Evolutionary conservation across 1,284 basidiomycete species (phyloP), one percentile per base, ranked within the genome.

Genomic region (Ganoderma meredithae): DNA sequence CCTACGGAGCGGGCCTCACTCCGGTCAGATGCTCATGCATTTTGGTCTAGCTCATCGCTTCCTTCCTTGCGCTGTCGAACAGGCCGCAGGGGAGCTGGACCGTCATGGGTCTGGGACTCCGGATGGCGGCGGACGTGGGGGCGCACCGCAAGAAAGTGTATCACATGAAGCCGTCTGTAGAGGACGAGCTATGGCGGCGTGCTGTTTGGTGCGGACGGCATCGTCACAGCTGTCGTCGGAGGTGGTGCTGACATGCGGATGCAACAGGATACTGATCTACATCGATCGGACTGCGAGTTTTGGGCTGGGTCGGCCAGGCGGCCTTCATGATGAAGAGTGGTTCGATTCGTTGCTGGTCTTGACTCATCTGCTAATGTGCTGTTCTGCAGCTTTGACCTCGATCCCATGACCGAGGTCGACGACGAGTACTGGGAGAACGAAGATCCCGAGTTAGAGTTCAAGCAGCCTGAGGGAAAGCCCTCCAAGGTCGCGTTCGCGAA

Each of bases 381-480:
- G 22, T 58, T 41, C 15, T 41, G 53, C 60, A 88, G 87, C 74
- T 86, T 89, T 73, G 91, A 94, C 74, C 80, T 91, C 10, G 90
- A 91, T 52, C 83, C 87, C 31, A 91, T 91, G 0, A 78, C 88
- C 1, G 88, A 89, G 56, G 87, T 90, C 39, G 90, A 93, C 71
- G 93, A 94, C 75, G 91, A 92, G 73, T 90, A 86, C 73, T 93
- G 91, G 91, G 83, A 84, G 36, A 76, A 78, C 66, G 76, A 82
- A 0, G 82, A 84, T 60, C 81, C 81, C 22, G 76, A 82, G 7
- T 69, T 77, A 40, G 80, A 77, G 19, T 88, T 87, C 73, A 76
- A 82, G 65, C 87, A 88, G 73, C 91, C 91, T 0, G 73, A 79
- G 5, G 83, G 81, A 8, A 83, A 82, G 71, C 86, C 88, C 1